Base-by-base conservation (phyloP, 2,329 filamentous ascomycete species). In the Fusarium ambrosium region DNA sequence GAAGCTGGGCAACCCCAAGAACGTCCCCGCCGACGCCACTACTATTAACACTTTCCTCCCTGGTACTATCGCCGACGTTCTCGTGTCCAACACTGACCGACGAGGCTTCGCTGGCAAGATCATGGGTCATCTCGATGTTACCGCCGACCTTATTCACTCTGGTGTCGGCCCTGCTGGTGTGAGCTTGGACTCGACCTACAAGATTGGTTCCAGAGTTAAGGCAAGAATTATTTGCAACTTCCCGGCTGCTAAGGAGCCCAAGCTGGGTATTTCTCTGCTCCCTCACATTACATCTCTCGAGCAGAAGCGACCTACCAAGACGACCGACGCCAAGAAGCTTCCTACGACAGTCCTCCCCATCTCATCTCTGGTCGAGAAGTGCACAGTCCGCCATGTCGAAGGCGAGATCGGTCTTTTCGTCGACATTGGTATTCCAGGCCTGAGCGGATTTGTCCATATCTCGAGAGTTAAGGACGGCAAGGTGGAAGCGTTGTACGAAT, bases 361-460 rank as follows among this genome's bases (percentile, higher is more conserved):
- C 36, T 97, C 95, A 4, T 91, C 93, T 0, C 90, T 93, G 53
- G 86, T 98, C 29, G 92, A 96, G 56, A 89, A 93, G 75, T 94
- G 94, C 66, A 95, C 91, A 41, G 92, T 99, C 9, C 89, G 92
- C 63, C 93, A 93, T 75, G 94, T 98, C 4, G 93, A 97, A 75
- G 87, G 92, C 6, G 91, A 92, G 4, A 90, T 96, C 70, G 97
- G 97, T 63, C 87, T 98, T 3, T 98, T 97, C 78, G 88, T 95
- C 9, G 90, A 93, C 75, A 84, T 95, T 43, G 92, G 92, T 2
- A 74, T 84, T 18, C 72, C 82, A 5, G 94, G 92, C 34, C 86
- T 96, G 4, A 87, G 90, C n/a, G 94, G 94, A 11, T 99, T 98
- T 79, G 95, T 97, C 24, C 97, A 99, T 82, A 97, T 99, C 74